Evolutionary conservation across 805 yeast species (phyloP), one percentile per base, ranked within the genome.

Genomic region (Zygotorulaspora danielsina): DNA sequence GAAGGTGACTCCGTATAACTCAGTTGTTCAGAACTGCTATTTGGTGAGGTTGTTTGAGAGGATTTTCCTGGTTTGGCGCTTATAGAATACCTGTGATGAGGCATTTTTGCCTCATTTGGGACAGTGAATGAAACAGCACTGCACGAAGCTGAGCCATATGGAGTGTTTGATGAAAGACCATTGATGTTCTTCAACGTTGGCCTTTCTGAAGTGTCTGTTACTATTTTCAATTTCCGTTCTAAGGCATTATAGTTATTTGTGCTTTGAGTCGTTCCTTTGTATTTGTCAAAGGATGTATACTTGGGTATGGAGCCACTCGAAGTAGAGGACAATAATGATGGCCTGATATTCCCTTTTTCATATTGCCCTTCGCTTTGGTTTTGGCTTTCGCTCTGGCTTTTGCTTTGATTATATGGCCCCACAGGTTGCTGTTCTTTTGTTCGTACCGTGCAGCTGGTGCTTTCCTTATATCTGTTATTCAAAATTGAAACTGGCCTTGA

Each of bases 81-180:
- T 36, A 76, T 75, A 1, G 81, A 76, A n/a, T 79, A 78, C 41
- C 82, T 59, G 48, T 76, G 78, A 34, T 57, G 62, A 2, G 61
- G 53, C 1, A 66, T 56, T 45, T 71, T 72, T 17, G 67, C 70
- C 6, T 49, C 58, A 8, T 69, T 59, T 1, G 74, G 71, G 13
- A 71, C 73, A 15, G 72, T 73, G 49, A 75, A 75, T 2, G 78
- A 73, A 8, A 75, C 67, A 3, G 65, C 57, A 17, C 46, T 39
- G 7, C 38, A 31, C 5, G 42, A 19, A 9, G 35, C 34, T 15
- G 37, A 18, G 9, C 31, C 42, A 10, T 30, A 30, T 9, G 18
- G 38, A 27, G 31, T n/a, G 3, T 18, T 13, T 10, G 36, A 33
- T 5, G 40, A 36, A 12, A 21, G 35, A 34, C 40, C 34, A 21